Conservation (phyloP, 129 eudicot species). For the Silybum marianum region DNA sequence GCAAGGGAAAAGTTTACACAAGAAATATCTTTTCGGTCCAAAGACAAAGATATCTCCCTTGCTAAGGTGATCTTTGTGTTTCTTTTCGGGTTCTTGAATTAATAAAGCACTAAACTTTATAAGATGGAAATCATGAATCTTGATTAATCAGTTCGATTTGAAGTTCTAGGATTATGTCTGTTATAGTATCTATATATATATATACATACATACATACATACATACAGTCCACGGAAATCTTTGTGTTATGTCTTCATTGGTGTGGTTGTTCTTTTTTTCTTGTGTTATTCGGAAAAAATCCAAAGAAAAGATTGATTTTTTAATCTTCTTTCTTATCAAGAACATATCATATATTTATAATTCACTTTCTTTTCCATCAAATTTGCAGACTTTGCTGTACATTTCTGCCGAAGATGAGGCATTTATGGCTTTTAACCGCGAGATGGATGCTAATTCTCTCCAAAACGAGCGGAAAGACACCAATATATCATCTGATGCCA, state of each 20-base stretch:
- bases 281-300: not conserved
- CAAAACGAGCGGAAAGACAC: conserved; percentile 54
- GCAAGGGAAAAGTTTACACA: conserved; percentile 74
- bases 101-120: conserved; percentile 19
- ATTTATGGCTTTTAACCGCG: conserved; percentile 65
- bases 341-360: not conserved
- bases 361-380: conserved; percentile 5
- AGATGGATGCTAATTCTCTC: conserved; percentile 57
- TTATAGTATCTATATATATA: not conserved
- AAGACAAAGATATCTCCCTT: conserved; percentile 89
- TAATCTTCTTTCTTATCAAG: not conserved
- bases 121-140: not conserved
- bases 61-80: conserved; percentile 66
- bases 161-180: not conserved
- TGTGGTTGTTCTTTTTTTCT: not conserved
- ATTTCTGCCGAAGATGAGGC: conserved; percentile 92
- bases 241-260: not conserved
- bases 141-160: not conserved
- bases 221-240: not conserved
- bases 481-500: conserved; percentile 21
- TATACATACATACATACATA: not conserved
- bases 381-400: conserved; percentile 69
- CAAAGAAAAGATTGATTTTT: not conserved
- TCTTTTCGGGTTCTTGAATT: conserved; percentile 19
- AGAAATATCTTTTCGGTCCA: conserved; percentile 82